Base-by-base conservation (phyloP, 1,139 yeast genomes). In the Arxiozyma slooffiae region DNA sequence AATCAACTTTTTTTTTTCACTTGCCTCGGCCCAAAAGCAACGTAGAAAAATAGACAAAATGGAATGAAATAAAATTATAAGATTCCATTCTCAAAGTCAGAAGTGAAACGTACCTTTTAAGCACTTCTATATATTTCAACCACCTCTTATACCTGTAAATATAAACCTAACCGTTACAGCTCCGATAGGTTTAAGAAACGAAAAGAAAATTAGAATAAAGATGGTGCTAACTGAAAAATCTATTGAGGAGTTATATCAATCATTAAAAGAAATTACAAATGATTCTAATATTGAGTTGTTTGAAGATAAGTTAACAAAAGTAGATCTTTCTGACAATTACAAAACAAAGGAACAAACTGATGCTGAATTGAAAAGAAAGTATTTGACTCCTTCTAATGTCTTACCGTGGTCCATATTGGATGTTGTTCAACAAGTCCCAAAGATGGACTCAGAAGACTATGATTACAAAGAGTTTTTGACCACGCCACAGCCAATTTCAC, bases 401-500 rank as follows among this genome's bases (percentile, higher is more conserved):
- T 48, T 64, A 38, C 55, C 64, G 1, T 63, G 68, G 68, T 53
- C 53, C 11, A 51, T 68, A 21, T 55, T 68, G 24, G 70, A 67
- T 47, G 39, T 58, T 5, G 59, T 67, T 17, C 71, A 66, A 50
- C 49, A 49, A 16, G 55, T 60, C 1, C 68, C 68, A 3, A 51
- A 55, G 38, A 47, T 52, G 50, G 38, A 42, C 16, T 48, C 56
- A 16, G 62, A 59, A 36, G 59, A 73, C 4, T 72, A 73, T 52
- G 75, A 73, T 51, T 67, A 67, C 17, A 59, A 59, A 48, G 59
- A 57, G 30, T 67, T 85, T 52, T 63, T 82, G 34, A 66, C 70
- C 18, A 56, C 72, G 2, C 90, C 94, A 0, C 68, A 72, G 14
- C 69, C 79, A 3, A 70, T 80, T 18, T 73, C 75, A 22, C 71